Evolutionary conservation across 768 basidiomycete species (phyloP).

Genomic region (Goffeauzyma gilvescens): DNA sequence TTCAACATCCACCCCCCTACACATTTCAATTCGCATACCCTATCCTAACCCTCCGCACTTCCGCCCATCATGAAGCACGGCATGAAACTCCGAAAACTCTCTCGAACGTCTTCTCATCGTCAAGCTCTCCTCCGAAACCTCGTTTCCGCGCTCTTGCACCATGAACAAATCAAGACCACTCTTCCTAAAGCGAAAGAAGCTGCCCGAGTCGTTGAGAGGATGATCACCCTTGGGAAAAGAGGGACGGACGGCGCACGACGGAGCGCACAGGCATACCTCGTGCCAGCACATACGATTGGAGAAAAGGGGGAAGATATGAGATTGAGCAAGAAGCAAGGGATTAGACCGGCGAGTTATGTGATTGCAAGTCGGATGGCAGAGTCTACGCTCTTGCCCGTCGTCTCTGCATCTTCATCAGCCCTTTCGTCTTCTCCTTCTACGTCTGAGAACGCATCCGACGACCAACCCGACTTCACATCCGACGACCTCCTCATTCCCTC

Average conservation of each 20-base stretch:
- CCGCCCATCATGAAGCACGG: constrained; percentile 65
- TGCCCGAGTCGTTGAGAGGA: constrained; percentile 78
- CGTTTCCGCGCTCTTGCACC: constrained; percentile 80
- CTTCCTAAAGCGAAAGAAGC: constrained; percentile 84
- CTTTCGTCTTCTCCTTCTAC: constrained; percentile 8
- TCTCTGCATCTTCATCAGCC: too few relatives aligned
- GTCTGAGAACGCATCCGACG: constrained; percentile 10
- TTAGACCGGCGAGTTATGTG: too few relatives aligned
- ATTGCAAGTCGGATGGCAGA: too few relatives aligned
- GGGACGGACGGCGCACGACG: constrained; percentile 51
- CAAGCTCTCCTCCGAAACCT: constrained; percentile 85
- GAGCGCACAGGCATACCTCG: constrained; percentile 41
- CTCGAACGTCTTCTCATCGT: constrained; percentile 75
- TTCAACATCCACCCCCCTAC: too few relatives aligned
- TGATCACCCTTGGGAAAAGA: constrained; percentile 82
- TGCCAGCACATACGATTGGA: background rate
- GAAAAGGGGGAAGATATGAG: background rate
- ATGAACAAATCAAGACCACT: constrained; percentile 90
- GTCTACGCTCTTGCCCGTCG: too few relatives aligned
- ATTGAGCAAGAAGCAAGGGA: background rate
- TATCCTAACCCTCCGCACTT: background rate
- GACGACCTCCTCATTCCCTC: background rate
- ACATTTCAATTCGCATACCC: too few relatives aligned
- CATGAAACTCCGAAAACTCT: constrained; percentile 74
- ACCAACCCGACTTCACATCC: background rate